These are phyloP conservation scores for Syzygium aromaticum DNA, from an alignment of 345 rosid genomes.

Conservation along the genomic window DNA sequence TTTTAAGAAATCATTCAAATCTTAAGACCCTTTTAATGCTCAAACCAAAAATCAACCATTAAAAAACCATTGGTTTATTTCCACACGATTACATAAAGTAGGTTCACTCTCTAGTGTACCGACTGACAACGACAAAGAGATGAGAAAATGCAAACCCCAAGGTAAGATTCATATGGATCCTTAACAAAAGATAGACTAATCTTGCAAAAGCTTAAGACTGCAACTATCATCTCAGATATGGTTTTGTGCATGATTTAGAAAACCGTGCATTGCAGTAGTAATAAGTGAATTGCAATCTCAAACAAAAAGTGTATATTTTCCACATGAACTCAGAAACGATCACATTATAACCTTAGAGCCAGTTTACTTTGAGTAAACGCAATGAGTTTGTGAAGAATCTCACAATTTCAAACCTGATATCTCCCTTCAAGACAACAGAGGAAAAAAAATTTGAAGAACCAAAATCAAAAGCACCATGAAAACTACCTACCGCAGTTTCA, in stretches of 20 bases:
- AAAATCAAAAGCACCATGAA: not conserved
- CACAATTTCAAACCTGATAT: not conserved
- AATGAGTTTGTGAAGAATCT: not conserved
- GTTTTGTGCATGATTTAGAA: not conserved
- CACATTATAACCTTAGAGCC: not conserved
- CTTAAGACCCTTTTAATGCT: not conserved
- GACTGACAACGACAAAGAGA: not conserved
- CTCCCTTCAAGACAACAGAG: not conserved
- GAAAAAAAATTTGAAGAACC: not conserved
- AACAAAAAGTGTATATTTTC: not conserved
- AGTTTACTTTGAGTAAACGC: not conserved
- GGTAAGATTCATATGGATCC: not conserved
- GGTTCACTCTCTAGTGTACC: not conserved
- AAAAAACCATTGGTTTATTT: not conserved
- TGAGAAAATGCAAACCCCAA: not conserved
- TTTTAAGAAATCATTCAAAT: not conserved
- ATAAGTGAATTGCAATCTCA: not conserved
- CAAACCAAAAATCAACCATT: not conserved
- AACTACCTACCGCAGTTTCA: not conserved
- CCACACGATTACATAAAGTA: not conserved
- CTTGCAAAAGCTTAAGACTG: not conserved
- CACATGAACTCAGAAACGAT: not conserved
- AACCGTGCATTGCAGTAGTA: not conserved
- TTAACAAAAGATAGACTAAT: not conserved
- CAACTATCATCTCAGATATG: not conserved